A percentile compares a stretch with the other conserved stretches of the same genome.
Conservation (phyloP, 108 stramenopile species). For the Skeletonema menzelii region DNA sequence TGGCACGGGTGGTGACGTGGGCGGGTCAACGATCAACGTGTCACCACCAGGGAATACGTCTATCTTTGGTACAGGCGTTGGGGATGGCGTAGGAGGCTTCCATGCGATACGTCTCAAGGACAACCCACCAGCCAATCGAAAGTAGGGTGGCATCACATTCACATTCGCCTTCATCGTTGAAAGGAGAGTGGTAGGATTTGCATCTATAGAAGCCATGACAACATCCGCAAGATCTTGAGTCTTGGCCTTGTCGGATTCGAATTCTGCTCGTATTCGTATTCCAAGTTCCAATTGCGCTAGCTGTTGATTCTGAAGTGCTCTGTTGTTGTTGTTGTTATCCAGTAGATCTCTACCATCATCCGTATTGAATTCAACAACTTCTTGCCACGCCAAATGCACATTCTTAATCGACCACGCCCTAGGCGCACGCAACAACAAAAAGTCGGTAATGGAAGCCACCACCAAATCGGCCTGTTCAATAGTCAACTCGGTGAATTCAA, state of each 20-base stretch:
- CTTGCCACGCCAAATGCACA: not conserved
- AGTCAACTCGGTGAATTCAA: not conserved
- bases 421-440: not conserved
- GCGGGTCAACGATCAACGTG: not conserved
- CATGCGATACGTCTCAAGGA: not conserved
- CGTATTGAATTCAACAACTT: conserved; percentile 17
- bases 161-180: conserved; percentile 1
- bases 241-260: conserved; percentile 3
- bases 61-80: not conserved
- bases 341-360: not conserved
- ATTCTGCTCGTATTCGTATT: conserved; percentile 15
- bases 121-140: not conserved
- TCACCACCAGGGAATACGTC: not conserved
- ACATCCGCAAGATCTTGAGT: conserved; percentile 8
- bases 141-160: not conserved
- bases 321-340: not conserved
- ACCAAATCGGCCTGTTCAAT: not conserved
- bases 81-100: not conserved
- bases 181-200: not conserved
- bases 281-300: conserved; percentile 18
- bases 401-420: not conserved
- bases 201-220: conserved; percentile 3
- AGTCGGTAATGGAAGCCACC: not conserved
- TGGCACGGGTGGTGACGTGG: not conserved
- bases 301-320: conserved; percentile 18